Evolutionary conservation across 805 yeast species (phyloP).

Genomic region (Isabelozyma pseudorhagii): DNA sequence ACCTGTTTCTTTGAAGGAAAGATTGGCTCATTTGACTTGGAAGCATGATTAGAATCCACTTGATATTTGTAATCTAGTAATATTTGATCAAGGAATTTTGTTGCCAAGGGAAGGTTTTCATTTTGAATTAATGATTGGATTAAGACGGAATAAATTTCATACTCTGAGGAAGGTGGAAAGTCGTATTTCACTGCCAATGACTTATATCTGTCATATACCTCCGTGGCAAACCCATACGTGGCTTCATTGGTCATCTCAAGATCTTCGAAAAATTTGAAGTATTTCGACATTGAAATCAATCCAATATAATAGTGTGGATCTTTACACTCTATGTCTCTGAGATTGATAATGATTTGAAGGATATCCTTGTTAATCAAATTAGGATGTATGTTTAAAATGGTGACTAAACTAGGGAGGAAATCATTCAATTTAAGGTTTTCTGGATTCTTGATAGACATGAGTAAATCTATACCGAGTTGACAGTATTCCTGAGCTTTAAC

Average conservation of each 20-base stretch:
- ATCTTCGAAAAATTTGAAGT: conserved; percentile 12
- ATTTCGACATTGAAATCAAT: conserved; percentile 28
- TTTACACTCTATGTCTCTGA: conserved; percentile 16
- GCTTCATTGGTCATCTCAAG: conserved; percentile 13
- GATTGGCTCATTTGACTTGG: neutral
- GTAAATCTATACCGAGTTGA: conserved; percentile 42
- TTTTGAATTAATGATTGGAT: conserved; percentile 52
- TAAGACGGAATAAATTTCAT: conserved; percentile 47
- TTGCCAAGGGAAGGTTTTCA: conserved; percentile 48
- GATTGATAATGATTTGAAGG: conserved; percentile 26
- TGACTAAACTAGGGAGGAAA: conserved; percentile 35
- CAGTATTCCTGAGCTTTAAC: conserved; percentile 44
- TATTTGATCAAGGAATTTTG: conserved; percentile 55
- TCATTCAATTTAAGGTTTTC: conserved; percentile 27
- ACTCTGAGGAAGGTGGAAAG: conserved; percentile 33
- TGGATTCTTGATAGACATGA: conserved; percentile 42
- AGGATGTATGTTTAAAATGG: conserved; percentile 24
- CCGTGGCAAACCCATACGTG: conserved; percentile 23
- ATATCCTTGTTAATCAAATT: conserved; percentile 18
- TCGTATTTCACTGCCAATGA: conserved; percentile 4
- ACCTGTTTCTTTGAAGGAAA: conserved; percentile 23
- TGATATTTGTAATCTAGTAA: conserved; percentile 41
- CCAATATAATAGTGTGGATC: conserved; percentile 35
- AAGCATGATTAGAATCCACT: conserved; percentile 3
- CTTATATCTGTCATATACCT: conserved; percentile 33